Evolutionary conservation across 192 early-diverging fungal species (phyloP).

Genomic region (Backusella tarrabulga): DNA sequence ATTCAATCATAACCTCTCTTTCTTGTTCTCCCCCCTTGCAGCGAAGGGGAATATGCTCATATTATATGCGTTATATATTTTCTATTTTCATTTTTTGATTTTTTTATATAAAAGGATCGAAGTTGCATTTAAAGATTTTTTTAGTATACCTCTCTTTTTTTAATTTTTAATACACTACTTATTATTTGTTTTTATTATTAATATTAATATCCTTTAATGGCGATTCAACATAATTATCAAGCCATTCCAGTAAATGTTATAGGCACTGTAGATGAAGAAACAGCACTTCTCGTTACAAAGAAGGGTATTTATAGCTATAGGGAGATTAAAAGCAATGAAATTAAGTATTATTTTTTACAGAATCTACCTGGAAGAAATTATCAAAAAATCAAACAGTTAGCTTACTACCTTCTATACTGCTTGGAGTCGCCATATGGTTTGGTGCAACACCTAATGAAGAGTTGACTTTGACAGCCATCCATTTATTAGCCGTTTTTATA

Average conservation of each 20-base stretch:
- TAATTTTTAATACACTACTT: neutral
- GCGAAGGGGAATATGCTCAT: neutral
- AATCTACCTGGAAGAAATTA: conserved; percentile 10
- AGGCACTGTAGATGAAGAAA: neutral
- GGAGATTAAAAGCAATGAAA: neutral
- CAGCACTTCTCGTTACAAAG: neutral
- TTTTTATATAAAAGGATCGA: neutral
- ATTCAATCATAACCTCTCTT: neutral
- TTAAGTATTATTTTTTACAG: neutral
- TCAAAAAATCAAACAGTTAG: conserved; percentile 4
- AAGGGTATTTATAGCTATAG: neutral
- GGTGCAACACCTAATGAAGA: conserved; percentile 15
- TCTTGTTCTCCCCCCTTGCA: neutral
- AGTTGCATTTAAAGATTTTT: neutral
- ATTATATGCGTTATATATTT: neutral
- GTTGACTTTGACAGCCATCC: conserved; percentile 33
- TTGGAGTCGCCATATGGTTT: conserved; percentile 28
- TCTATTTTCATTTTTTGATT: neutral
- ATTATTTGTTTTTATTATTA: neutral
- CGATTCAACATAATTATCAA: neutral
- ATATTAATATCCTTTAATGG: neutral
- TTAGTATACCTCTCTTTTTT: neutral
- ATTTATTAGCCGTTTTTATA: conserved; percentile 30
- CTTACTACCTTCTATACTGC: conserved; percentile 21
- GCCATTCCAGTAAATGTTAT: conserved; percentile 1